These are phyloP conservation scores for Chaetomium olivaceum DNA, from an alignment of 2,329 filamentous ascomycete species.

Conservation along the genomic window DNA sequence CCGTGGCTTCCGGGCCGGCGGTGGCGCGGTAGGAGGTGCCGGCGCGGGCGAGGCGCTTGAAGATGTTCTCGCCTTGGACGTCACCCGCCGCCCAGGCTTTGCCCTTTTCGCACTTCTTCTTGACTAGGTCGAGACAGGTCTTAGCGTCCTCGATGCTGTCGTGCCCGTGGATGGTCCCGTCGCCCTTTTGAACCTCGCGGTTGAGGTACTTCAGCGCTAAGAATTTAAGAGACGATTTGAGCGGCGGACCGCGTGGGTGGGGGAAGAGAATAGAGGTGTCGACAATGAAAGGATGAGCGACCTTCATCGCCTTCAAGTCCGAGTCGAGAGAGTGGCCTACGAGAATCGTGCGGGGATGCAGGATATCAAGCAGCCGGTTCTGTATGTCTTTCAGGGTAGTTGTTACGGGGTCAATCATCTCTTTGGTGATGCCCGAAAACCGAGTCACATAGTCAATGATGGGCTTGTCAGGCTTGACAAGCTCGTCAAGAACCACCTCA, in stretches of 20 bases:
- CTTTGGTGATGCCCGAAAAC: conserved; percentile 88
- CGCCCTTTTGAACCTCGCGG: conserved; percentile 82
- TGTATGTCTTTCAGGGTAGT: conserved; percentile 86
- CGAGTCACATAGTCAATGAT: conserved; percentile 90
- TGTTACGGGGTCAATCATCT: conserved; percentile 78
- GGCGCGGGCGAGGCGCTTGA: conserved; percentile 72
- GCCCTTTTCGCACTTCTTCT: conserved; percentile 93
- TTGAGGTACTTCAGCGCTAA: conserved; percentile 81
- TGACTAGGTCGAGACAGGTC: conserved; percentile 88
- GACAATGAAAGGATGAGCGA: conserved; percentile 90
- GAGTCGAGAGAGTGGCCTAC: conserved; percentile 81
- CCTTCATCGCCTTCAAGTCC: conserved; percentile 77
- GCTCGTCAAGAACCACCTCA: conserved; percentile 77
- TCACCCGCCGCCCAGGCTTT: conserved; percentile 81
- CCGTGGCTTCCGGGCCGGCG: conserved; percentile 57
- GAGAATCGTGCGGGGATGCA: conserved; percentile 72
- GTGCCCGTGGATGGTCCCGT: conserved; percentile 68
- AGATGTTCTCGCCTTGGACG: conserved; percentile 80
- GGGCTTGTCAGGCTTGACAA: conserved; percentile 86
- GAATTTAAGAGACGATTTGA: conserved; percentile 90
- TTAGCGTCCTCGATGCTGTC: conserved; percentile 91
- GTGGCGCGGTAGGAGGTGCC: conserved; percentile 64
- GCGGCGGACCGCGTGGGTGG: conserved; percentile 82
- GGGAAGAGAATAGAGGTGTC: conserved; percentile 90
- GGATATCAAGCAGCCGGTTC: conserved; percentile 66